Percentiles rank a stretch among this genome's conserved stretches.
Conservation (phyloP, 2,329 filamentous ascomycete species). For the Hypoxylon sp. region DNA sequence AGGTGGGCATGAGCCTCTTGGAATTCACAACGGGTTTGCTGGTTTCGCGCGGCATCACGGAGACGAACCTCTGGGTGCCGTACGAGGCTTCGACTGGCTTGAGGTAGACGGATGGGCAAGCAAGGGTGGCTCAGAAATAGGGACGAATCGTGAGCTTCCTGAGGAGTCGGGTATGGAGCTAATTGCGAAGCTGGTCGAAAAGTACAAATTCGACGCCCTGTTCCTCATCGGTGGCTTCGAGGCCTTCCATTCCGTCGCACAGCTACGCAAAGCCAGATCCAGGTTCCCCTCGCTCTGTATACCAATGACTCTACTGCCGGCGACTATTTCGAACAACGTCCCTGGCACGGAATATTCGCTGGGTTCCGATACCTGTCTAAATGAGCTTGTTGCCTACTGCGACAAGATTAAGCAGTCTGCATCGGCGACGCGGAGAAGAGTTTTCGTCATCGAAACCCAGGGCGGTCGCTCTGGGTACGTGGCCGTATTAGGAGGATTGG, state of each 20-base stretch:
- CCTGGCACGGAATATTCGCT: slow-evolving; percentile 97
- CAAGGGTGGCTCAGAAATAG: slow-evolving; percentile 96
- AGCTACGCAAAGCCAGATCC: slow-evolving; percentile 81
- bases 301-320: slow-evolving; percentile 87
- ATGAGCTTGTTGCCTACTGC: slow-evolving; percentile 93
- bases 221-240: slow-evolving; percentile 96
- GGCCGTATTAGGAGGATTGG: slow-evolving; percentile 86
- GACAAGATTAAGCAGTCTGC: slow-evolving; percentile 98
- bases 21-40: slow-evolving; percentile 96
- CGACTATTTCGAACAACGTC: slow-evolving; percentile 99
- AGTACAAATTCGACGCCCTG: slow-evolving; percentile 88
- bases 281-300: slow-evolving; percentile 88
- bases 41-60: slow-evolving; percentile 90
- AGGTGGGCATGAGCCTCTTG: slow-evolving; percentile 85
- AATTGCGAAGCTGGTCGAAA: slow-evolving; percentile 82
- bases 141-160: slow-evolving; percentile 93
- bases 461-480: slow-evolving; percentile 94
- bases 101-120: slow-evolving; percentile 96
- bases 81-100: slow-evolving; percentile 88
- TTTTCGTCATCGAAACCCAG: slow-evolving; percentile 98
- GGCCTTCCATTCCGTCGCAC: slow-evolving; percentile 89
- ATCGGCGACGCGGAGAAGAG: slow-evolving; percentile 87
- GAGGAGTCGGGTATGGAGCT: slow-evolving; percentile 82
- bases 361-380: slow-evolving; percentile 94
- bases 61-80: slow-evolving; percentile 81